These are phyloP conservation scores for Arabidopsis hybrid DNA, from an alignment of 441 rosid species.

Conservation along the genomic window DNA sequence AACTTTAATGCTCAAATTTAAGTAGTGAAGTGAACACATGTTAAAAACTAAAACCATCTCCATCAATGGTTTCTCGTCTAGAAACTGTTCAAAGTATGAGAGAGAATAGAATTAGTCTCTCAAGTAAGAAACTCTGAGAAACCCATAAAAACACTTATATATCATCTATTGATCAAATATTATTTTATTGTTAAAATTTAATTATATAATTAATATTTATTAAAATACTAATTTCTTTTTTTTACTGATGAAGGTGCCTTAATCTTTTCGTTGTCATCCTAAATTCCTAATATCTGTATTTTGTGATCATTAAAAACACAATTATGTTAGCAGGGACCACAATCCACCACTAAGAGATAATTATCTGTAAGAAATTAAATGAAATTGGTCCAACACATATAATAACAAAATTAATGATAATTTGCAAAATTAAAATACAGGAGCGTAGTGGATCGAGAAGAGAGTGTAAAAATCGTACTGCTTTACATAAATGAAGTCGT, in stretches of 20 bases:
- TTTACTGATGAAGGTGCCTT: too few species aligned
- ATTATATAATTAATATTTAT: too few species aligned
- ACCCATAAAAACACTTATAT: too few species aligned
- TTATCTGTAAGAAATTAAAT: constrained; percentile 14
- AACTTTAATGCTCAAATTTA: neutral
- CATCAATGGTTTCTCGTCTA: too few species aligned
- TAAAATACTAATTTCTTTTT: too few species aligned
- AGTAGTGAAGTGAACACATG: neutral
- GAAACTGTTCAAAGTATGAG: too few species aligned
- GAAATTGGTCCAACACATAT: constrained; percentile 23
- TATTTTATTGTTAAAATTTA: too few species aligned
- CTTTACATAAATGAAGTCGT: constrained; percentile 36
- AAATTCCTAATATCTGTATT: too few species aligned
- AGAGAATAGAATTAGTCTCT: too few species aligned
- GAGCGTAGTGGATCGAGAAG: constrained; percentile 39
- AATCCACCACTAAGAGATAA: constrained; percentile 30
- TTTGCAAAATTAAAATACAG: neutral
- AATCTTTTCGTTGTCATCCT: too few species aligned
- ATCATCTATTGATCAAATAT: too few species aligned
- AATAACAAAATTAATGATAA: neutral
- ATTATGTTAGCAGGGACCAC: constrained; percentile 42
- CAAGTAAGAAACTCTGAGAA: too few species aligned
- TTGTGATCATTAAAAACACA: constrained; percentile 37
- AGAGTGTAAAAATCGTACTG: constrained; percentile 27
- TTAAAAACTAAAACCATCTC: neutral